phyloP scores from a whole-genome alignment of 257 asterid genomes.

The Lycium barbarum region DNA sequence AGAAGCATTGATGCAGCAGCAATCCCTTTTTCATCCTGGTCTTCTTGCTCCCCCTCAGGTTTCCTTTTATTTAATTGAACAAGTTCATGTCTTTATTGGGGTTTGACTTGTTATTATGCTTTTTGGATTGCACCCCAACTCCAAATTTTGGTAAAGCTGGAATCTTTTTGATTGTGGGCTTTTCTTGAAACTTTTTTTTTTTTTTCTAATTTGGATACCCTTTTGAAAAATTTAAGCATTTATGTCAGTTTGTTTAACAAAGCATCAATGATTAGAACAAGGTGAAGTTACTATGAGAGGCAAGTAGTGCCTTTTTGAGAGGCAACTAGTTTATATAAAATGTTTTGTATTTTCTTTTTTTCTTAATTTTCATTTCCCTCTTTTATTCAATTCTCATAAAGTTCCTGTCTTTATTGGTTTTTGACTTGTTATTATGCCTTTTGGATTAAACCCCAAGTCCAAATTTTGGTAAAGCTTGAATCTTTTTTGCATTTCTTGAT shows the following conservation, averaged over 20 bases:
- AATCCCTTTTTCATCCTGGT: constrained; percentile 74
- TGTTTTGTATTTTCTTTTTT: background rate
- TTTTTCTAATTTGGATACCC: background rate
- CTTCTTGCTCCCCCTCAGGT: constrained; percentile 75
- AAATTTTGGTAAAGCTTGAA: background rate
- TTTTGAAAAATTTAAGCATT: background rate
- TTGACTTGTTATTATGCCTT: background rate
- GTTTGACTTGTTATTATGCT: background rate
- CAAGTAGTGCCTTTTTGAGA: background rate
- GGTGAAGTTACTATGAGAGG: background rate
- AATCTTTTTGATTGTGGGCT: constrained; percentile 21
- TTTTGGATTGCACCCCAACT: background rate
- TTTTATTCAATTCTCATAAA: background rate
- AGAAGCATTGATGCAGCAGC: constrained; percentile 40
- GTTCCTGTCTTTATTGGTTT: background rate
- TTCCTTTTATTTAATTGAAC: background rate
- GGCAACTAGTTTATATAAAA: background rate
- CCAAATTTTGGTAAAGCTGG: background rate
- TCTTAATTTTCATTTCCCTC: background rate
- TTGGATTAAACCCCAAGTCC: background rate
- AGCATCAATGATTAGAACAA: background rate
- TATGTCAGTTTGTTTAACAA: background rate
- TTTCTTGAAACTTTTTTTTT: constrained; percentile 7
- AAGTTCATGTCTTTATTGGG: background rate
- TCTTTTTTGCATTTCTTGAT: constrained; percentile 15